Evolutionary conservation across 305 asterid genomes (phyloP).

Genomic region (Ruellia speciosa): DNA sequence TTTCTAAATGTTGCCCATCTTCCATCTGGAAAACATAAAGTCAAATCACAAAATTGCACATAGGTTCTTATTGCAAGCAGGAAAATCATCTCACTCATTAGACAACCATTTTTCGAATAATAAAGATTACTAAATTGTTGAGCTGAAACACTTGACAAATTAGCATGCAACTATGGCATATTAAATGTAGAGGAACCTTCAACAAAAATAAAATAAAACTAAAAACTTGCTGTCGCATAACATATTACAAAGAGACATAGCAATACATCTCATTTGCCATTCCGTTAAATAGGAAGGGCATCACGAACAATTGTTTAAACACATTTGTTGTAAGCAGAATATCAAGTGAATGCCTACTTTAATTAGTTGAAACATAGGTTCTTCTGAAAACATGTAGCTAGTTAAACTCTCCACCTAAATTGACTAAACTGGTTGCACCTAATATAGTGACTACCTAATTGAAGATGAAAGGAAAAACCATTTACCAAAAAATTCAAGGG

Average conservation of each 20-base stretch:
- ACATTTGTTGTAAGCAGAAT: background rate
- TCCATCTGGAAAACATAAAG: conserved; percentile 51
- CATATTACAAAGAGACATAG: background rate
- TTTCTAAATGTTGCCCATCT: conserved; percentile 36
- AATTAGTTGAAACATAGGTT: background rate
- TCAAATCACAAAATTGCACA: conserved; percentile 20
- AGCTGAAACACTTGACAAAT: background rate
- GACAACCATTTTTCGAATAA: background rate
- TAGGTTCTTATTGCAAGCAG: background rate
- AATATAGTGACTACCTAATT: background rate
- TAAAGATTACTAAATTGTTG: background rate
- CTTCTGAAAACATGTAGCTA: conserved; percentile 5
- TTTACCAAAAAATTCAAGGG: background rate
- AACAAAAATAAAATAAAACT: no score
- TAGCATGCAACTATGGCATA: conserved; percentile 4
- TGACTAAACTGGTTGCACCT: background rate
- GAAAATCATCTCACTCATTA: background rate
- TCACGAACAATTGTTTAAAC: background rate
- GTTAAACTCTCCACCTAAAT: conserved; percentile 1
- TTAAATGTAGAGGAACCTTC: conserved; percentile 1
- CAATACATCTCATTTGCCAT: background rate
- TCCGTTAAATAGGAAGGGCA: background rate
- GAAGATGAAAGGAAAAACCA: background rate
- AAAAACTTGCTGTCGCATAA: no score
- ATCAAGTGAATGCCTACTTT: background rate